A percentile compares a stretch with the other conserved stretches of the same genome.
Evolutionary conservation across 2,329 filamentous ascomycete genomes (phyloP).

Genomic region (Colletotrichum sp.): DNA sequence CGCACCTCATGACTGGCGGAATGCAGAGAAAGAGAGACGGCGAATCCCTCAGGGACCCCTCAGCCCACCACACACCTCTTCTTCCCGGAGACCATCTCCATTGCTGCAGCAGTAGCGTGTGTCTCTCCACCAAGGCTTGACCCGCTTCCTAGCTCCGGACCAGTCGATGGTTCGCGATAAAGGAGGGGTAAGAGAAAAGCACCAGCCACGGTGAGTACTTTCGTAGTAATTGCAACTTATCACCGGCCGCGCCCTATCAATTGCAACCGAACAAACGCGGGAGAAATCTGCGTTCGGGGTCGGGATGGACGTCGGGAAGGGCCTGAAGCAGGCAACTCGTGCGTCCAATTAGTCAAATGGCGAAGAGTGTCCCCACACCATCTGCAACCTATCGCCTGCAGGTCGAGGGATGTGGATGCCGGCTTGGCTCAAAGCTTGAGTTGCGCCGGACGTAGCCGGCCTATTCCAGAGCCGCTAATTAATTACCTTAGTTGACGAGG

Average conservation of each 20-base stretch:
- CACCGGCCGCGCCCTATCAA: background rate
- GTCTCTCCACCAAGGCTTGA: background rate
- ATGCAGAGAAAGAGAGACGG: background rate
- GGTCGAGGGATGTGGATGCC: constrained; percentile 10
- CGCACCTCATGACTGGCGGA: background rate
- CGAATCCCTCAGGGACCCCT: background rate
- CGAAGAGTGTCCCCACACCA: background rate
- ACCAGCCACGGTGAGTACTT: background rate
- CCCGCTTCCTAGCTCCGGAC: constrained; percentile 6
- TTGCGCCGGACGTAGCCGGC: constrained; percentile 1
- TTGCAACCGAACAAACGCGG: background rate
- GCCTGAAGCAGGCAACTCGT: background rate
- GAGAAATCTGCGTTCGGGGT: background rate
- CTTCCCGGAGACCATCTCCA: background rate
- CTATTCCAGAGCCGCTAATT: background rate
- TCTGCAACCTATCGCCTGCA: constrained; percentile 13
- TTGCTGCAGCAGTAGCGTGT: background rate
- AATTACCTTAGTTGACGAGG: background rate
- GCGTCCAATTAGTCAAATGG: constrained; percentile 5
- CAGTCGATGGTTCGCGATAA: constrained; percentile 17
- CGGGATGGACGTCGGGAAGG: background rate
- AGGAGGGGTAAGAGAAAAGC: constrained; percentile 1
- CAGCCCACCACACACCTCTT: background rate
- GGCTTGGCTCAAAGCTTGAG: constrained; percentile 16
- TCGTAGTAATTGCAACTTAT: background rate